These are phyloP conservation scores for Zymoseptoria brevis DNA, from an alignment of 2,329 filamentous ascomycete genomes.

Conservation along the genomic window DNA sequence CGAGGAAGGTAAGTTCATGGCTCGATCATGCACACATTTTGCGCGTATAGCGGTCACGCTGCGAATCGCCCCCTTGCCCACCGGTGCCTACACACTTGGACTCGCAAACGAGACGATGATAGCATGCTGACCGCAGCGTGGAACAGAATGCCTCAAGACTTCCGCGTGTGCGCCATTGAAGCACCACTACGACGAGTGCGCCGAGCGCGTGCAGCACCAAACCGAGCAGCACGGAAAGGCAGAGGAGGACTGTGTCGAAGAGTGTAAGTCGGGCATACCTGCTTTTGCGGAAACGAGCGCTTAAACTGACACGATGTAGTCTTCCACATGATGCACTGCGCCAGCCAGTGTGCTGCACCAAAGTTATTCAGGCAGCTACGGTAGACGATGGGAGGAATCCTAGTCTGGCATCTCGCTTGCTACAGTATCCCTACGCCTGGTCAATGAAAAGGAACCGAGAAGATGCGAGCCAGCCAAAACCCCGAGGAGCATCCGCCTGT, in stretches of 20 bases:
- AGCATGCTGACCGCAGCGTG: background rate
- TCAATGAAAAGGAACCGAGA: background rate
- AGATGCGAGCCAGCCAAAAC: background rate
- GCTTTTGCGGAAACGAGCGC: background rate
- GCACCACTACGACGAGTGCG: conserved; percentile 98
- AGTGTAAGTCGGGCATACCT: conserved; percentile 62
- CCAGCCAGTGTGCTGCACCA: conserved; percentile 82
- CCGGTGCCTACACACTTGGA: background rate
- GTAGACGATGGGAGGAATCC: conserved; percentile 43
- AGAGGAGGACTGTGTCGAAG: conserved; percentile 95
- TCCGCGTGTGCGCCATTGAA: conserved; percentile 77
- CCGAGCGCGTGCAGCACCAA: conserved; percentile 75
- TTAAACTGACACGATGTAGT: conserved; percentile 46
- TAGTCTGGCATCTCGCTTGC: background rate
- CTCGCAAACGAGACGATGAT: background rate
- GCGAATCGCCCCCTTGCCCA: background rate
- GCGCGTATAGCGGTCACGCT: background rate
- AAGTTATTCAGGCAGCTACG: conserved; percentile 92
- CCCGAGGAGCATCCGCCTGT: conserved; percentile 20
- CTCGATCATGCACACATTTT: background rate
- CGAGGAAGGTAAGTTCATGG: conserved; percentile 68
- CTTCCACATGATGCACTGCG: conserved; percentile 98
- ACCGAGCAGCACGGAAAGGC: conserved; percentile 66
- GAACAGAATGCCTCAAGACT: conserved; percentile 79
- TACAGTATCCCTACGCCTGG: background rate